phyloP scores from a whole-genome alignment of 1,139 yeast genomes.

The Kodamaea derodonti region DNA sequence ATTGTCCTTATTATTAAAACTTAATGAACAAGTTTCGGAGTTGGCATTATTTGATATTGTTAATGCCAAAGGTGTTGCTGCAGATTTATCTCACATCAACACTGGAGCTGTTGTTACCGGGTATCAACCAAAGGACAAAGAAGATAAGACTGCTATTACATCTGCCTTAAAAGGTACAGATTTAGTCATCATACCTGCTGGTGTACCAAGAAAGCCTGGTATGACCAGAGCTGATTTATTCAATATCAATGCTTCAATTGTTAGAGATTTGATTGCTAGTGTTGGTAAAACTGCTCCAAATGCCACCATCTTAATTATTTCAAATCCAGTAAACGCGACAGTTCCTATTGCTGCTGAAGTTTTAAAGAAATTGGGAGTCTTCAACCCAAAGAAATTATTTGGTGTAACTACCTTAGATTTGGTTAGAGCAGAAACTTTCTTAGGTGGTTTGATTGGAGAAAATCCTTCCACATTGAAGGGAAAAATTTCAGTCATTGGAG shows the following conservation, averaged over 20 bases:
- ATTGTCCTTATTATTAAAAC: slow-evolving; percentile 58
- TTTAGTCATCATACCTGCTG: slow-evolving; percentile 74
- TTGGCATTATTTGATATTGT: slow-evolving; percentile 65
- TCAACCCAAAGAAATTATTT: slow-evolving; percentile 60
- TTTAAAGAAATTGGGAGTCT: slow-evolving; percentile 56
- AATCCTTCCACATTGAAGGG: slow-evolving; percentile 40
- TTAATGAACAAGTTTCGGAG: slow-evolving; percentile 51
- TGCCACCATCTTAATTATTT: slow-evolving; percentile 63
- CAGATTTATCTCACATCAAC: slow-evolving; percentile 69
- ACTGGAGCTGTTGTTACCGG: slow-evolving; percentile 56
- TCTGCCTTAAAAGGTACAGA: slow-evolving; percentile 54
- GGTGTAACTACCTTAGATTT: slow-evolving; percentile 74
- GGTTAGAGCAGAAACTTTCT: slow-evolving; percentile 66
- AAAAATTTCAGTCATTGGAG: slow-evolving; percentile 62
- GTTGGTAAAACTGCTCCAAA: slow-evolving; percentile 57
- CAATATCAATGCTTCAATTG: slow-evolving; percentile 68
- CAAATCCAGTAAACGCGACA: slow-evolving; percentile 74
- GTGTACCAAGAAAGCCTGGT: slow-evolving; percentile 76
- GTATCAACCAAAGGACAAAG: slow-evolving; percentile 49
- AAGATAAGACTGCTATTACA: slow-evolving; percentile 44
- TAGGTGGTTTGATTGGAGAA: slow-evolving; percentile 39
- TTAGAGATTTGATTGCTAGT: slow-evolving; percentile 55
- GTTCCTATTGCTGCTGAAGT: slow-evolving; percentile 76
- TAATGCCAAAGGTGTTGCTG: slow-evolving; percentile 68
- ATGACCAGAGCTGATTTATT: slow-evolving; percentile 77